Conservation (phyloP, 208 protist genomes). For the Angomonas desouzai region DNA sequence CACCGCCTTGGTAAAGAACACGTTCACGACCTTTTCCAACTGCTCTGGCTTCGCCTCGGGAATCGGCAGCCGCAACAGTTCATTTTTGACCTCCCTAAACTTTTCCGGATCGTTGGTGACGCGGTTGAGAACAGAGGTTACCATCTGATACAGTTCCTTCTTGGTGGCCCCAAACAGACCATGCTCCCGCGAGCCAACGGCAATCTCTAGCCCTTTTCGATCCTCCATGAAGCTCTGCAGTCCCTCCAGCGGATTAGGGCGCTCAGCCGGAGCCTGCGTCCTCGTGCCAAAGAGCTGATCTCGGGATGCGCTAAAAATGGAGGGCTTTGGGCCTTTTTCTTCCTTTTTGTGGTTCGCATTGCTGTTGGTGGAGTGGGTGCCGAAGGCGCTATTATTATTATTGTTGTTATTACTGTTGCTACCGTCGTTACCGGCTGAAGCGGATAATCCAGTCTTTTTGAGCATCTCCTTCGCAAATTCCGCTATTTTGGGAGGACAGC, state of each 20-base stretch:
- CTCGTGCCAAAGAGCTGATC: neutral
- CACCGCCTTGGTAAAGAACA: constrained; percentile 83
- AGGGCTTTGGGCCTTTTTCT: neutral
- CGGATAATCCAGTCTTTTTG: neutral
- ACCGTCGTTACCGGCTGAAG: neutral
- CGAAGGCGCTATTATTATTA: no score
- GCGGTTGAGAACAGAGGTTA: constrained; percentile 80
- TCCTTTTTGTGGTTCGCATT: neutral
- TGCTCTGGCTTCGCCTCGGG: constrained; percentile 67
- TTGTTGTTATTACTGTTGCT: constrained; percentile 8
- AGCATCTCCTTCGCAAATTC: neutral
- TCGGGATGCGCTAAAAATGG: neutral
- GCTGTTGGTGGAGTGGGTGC: constrained; percentile 2
- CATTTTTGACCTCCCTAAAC: constrained; percentile 82
- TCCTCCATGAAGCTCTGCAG: constrained; percentile 65
- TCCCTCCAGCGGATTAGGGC: constrained; percentile 30
- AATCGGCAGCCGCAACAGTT: constrained; percentile 77
- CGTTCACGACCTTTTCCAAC: constrained; percentile 62
- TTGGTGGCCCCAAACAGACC: constrained; percentile 73
- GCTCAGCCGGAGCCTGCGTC: constrained; percentile 4
- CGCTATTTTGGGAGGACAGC: constrained; percentile 6
- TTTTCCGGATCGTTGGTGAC: constrained; percentile 72
- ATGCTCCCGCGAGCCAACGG: constrained; percentile 38
- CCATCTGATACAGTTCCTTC: constrained; percentile 75
- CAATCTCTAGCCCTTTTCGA: constrained; percentile 63